phyloP scores from a whole-genome alignment of 495 filamentous ascomycete species.

The Penicillium coprophilum region DNA sequence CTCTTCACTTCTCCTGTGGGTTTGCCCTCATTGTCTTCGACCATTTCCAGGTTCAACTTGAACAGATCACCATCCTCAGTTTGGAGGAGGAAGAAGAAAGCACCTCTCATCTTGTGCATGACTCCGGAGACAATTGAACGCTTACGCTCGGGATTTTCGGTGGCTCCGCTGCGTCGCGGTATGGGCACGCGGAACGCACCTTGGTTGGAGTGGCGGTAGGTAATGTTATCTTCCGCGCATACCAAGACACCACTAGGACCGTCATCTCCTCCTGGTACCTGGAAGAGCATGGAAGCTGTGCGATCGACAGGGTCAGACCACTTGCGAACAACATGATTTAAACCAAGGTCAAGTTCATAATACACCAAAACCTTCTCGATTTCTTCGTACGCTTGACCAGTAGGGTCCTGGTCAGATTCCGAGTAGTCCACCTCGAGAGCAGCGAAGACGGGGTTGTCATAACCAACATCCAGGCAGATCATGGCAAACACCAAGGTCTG shows the following conservation, averaged over 20 bases:
- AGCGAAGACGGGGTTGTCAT: conserved; percentile 95
- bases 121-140: conserved; percentile 82
- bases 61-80: conserved; percentile 96
- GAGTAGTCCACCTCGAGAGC: conserved; percentile 91
- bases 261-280: conserved; percentile 91
- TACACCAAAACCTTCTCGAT: conserved; percentile 90
- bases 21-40: conserved; percentile 74
- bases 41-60: conserved; percentile 91
- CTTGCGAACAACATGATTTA: conserved; percentile 95
- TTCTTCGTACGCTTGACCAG: conserved; percentile 76
- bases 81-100: conserved; percentile 96
- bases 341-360: conserved; percentile 92
- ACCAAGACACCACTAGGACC: conserved; percentile 94
- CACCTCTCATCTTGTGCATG: conserved; percentile 96
- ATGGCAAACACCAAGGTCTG: conserved; percentile 88
- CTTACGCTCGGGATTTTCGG: conserved; percentile 90
- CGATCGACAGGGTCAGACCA: conserved; percentile 94
- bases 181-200: conserved; percentile 85
- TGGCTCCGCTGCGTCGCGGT: conserved; percentile 78
- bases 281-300: conserved; percentile 85
- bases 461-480: conserved; percentile 86
- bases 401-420: conserved; percentile 87
- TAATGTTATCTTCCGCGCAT: conserved; percentile 90
- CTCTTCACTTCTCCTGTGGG: conserved; percentile 75
- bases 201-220: conserved; percentile 91